phyloP scores from a whole-genome alignment of 371 early-diverging fungal genomes.

The Basidiobolus meristosporus region DNA sequence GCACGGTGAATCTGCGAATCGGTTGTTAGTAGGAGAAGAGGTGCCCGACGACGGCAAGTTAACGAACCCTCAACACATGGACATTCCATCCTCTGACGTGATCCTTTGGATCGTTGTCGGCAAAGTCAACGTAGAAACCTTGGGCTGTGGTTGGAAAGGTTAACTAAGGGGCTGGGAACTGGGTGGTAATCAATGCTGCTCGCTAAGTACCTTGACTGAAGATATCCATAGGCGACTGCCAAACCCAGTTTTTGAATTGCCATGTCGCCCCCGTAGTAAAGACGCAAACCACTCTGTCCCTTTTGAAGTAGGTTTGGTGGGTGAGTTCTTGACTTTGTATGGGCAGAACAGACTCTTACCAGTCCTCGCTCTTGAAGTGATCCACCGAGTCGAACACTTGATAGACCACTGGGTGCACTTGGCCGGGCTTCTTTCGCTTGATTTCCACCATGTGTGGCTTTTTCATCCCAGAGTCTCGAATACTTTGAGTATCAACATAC shows the following conservation, averaged over 20 bases:
- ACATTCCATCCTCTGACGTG: constrained; percentile 55
- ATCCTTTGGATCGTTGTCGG: constrained; percentile 39
- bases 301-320: constrained; percentile 2
- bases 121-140: constrained; percentile 65
- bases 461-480: constrained; percentile 33
- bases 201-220: constrained; percentile 41
- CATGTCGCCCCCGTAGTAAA: constrained; percentile 76
- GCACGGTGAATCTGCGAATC: constrained; percentile 37
- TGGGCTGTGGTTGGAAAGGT: constrained; percentile 27
- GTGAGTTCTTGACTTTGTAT: not conserved
- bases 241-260: constrained; percentile 88
- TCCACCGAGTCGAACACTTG: constrained; percentile 52
- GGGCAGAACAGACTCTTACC: constrained; percentile 14
- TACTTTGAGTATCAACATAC: constrained; percentile 37
- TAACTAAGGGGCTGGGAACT: too few species aligned
- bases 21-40: not conserved
- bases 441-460: constrained; percentile 38
- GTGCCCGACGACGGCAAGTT: not conserved
- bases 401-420: constrained; percentile 25
- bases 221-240: constrained; percentile 58
- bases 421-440: constrained; percentile 22
- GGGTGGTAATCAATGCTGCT: too few species aligned
- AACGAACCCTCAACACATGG: constrained; percentile 32
- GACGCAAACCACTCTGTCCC: constrained; percentile 76
- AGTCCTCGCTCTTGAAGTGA: constrained; percentile 44